Evolutionary conservation across 108 stramenopile species (phyloP), one percentile per base, ranked within the genome.

Genomic region (Cyclostephanos invisitatus): DNA sequence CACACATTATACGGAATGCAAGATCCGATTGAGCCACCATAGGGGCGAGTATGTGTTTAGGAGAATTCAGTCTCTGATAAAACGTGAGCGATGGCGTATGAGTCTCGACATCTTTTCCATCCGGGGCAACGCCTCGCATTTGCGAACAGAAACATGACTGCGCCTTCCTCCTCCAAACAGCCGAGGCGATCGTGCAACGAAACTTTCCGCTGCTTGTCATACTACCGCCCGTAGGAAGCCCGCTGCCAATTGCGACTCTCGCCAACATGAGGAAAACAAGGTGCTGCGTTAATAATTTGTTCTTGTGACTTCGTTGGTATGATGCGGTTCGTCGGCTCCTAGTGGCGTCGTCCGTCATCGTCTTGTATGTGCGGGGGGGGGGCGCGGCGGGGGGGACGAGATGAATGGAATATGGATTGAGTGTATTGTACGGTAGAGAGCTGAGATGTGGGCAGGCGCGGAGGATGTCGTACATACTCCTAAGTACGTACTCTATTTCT

Each of bases 21-120:
- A 88, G 85, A 61, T 95, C 94, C 28, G 83, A 84, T 48, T 90
- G 89, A 18, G 90, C 94, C 20, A 95, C 94, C 94, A 95, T 95
- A 17, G 94, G 94, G 38, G 87, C 89, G 37, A 76, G 51, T 25
- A 87, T 69, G 40, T 73, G 68, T 40, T 81, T 86, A 4, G 84
- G 82, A 42, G 71, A 64, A 27, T 72, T 60, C 7, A 85, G 75
- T 61, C 70, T 72, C 47, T 81, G 51, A 62, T 81, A 81, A 27
- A 76, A 77, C 15, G 62, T 42, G 7, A 21, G 35, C 24, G 68
- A 70, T 27, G 42, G 29, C 17, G 29, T 3, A 8, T 9, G 14
- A 32, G 47, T 29, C 46, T 65, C 48, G 0, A 0, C 24, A 21
- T n/a, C 12, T 17, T 59, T 59, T 59, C 5, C 29, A 17, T 27